A percentile compares a stretch with the other conserved stretches of the same genome.
phyloP scores from a whole-genome alignment of 2,329 filamentous ascomycete genomes.

The Verruconis gallopava region DNA sequence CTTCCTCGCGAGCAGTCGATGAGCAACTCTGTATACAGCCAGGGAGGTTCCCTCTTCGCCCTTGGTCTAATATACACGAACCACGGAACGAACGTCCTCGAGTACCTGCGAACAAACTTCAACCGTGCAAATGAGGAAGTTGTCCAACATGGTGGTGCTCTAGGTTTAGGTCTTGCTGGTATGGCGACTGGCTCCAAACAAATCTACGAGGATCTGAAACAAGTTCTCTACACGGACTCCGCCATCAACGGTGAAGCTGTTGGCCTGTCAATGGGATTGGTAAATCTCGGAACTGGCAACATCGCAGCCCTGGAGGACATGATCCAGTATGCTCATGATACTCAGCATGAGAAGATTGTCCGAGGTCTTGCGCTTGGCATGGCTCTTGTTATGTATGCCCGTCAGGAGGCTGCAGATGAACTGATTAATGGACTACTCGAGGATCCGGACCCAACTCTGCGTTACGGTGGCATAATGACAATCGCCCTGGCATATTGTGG shows the following conservation, averaged over 20 bases:
- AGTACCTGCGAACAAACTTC: conserved; percentile 67
- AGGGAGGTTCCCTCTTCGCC: conserved; percentile 89
- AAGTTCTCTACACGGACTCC: conserved; percentile 81
- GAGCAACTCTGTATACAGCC: conserved; percentile 83
- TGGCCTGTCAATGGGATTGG: conserved; percentile 87
- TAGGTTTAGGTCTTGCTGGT: conserved; percentile 89
- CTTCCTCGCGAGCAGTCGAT: conserved; percentile 66
- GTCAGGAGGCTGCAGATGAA: conserved; percentile 88
- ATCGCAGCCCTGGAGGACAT: conserved; percentile 87
- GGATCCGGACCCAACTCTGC: conserved; percentile 82
- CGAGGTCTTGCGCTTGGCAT: conserved; percentile 91
- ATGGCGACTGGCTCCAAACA: conserved; percentile 91
- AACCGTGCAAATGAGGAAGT: conserved; percentile 72
- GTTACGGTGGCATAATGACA: conserved; percentile 98
- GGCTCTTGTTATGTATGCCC: conserved; percentile 95
- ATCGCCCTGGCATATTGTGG: conserved; percentile 95
- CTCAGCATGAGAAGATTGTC: conserved; percentile 97
- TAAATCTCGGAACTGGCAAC: conserved; percentile 98
- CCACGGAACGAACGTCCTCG: conserved; percentile 79
- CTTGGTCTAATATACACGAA: conserved; percentile 96
- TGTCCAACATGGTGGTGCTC: conserved; percentile 88
- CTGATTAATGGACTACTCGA: conserved; percentile 87
- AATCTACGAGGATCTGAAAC: conserved; percentile 83
- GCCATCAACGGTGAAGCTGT: conserved; percentile 95
- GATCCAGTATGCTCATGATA: conserved; percentile 96